Conservation (phyloP, 208 protist species). For the Trichomonas gallinae region DNA sequence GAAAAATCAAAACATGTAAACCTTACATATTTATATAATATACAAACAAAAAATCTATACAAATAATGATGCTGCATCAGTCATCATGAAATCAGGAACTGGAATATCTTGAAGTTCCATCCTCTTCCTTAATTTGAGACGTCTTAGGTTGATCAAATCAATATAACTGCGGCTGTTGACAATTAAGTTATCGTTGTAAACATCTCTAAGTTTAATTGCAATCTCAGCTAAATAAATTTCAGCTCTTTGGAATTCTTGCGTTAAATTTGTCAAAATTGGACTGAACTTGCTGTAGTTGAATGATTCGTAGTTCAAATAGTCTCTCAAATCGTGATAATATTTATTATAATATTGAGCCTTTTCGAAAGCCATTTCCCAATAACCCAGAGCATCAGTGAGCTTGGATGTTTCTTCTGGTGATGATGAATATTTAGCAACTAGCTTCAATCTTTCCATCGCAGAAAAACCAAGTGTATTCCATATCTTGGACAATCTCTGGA, state of each 20-base stretch:
- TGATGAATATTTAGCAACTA: neutral
- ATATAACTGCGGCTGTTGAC: neutral
- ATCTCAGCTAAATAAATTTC: neutral
- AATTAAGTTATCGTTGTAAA: neutral
- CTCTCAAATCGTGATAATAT: neutral
- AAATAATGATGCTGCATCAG: neutral
- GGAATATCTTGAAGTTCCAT: neutral
- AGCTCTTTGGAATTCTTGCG: neutral
- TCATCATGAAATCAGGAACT: neutral
- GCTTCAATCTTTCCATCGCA: neutral
- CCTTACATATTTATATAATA: no score
- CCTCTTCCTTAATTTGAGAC: neutral
- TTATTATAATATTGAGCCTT: neutral
- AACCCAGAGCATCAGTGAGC: neutral
- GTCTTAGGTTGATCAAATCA: neutral
- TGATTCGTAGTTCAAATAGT: neutral
- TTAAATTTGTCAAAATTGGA: neutral
- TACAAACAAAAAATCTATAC: no score
- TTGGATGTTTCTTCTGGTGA: neutral
- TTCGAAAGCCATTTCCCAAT: neutral
- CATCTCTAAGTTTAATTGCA: neutral
- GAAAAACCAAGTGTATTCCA: neutral
- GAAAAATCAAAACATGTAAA: no score
- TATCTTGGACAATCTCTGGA: neutral
- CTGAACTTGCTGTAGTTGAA: neutral